These are phyloP conservation scores for Trametes cinnabarina DNA, from an alignment of 768 basidiomycete genomes.

Conservation along the genomic window DNA sequence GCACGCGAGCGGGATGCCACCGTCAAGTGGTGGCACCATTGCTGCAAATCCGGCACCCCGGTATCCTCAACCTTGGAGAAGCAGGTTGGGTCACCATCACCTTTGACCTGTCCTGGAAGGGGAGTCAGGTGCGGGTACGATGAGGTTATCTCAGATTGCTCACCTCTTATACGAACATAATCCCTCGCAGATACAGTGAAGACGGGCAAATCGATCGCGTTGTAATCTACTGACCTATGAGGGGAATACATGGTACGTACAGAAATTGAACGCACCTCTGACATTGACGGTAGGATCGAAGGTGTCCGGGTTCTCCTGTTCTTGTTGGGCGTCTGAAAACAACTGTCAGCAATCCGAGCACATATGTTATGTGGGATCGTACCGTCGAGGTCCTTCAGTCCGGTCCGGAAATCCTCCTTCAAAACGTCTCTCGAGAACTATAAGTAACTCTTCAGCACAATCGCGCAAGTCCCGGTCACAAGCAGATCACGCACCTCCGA, in stretches of 20 bases:
- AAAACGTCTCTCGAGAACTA: background rate
- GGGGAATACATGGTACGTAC: background rate
- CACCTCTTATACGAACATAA: conserved; percentile 55
- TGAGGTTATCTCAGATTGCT: conserved; percentile 12
- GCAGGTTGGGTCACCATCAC: conserved; percentile 57
- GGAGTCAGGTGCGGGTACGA: background rate
- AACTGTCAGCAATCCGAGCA: too few species aligned
- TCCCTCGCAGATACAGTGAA: conserved; percentile 62
- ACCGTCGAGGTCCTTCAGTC: conserved; percentile 61
- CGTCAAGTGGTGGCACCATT: conserved; percentile 58
- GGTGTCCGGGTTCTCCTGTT: conserved; percentile 53
- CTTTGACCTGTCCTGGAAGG: conserved; percentile 52
- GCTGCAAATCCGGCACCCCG: conserved; percentile 53
- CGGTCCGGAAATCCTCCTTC: conserved; percentile 42
- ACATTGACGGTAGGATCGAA: conserved; percentile 52
- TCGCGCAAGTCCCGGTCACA: background rate
- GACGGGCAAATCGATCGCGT: conserved; percentile 57
- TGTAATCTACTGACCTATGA: conserved; percentile 47
- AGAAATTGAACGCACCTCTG: conserved; percentile 39
- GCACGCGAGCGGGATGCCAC: conserved; percentile 49
- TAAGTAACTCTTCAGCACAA: too few species aligned
- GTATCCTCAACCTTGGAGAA: conserved; percentile 54
- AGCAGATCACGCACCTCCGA: conserved; percentile 42
- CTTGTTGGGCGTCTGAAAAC: conserved; percentile 49
- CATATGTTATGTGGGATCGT: conserved; percentile 5